Conservation (phyloP, 1,284 basidiomycete species). For the Serendipita sp. region DNA sequence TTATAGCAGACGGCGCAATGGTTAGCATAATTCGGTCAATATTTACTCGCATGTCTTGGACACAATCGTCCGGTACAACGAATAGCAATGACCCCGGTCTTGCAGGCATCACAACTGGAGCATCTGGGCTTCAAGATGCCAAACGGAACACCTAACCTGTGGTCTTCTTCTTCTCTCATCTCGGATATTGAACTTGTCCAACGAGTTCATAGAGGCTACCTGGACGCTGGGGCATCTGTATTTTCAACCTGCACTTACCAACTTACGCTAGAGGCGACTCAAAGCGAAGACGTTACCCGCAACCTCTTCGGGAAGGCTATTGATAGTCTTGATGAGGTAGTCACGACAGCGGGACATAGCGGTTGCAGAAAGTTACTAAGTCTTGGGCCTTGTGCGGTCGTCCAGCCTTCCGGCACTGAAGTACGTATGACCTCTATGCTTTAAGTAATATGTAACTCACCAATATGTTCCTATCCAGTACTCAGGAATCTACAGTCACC, state of each 20-base stretch:
- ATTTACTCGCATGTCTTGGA: not conserved
- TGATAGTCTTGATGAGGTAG: not conserved
- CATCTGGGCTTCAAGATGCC: not conserved
- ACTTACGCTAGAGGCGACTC: not conserved
- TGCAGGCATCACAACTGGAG: not conserved
- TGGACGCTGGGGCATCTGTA: not conserved
- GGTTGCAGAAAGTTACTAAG: not conserved
- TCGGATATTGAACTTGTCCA: not conserved
- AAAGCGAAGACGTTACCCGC: not conserved
- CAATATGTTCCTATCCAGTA: not conserved
- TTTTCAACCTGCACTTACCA: not conserved
- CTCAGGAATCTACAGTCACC: not conserved
- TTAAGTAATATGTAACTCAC: not conserved
- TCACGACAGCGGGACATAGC: not conserved
- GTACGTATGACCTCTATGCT: not conserved
- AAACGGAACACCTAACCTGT: not conserved
- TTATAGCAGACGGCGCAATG: not conserved
- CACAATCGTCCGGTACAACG: not conserved
- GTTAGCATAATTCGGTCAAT: not conserved
- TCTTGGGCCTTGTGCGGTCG: not conserved
- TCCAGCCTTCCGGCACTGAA: not conserved
- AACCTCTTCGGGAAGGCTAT: not conserved
- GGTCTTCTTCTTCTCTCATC: not conserved
- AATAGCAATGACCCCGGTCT: not conserved
- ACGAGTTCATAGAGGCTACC: not conserved